Conservation (phyloP, 2,329 filamentous ascomycete species). For the Didymella pomorum region DNA sequence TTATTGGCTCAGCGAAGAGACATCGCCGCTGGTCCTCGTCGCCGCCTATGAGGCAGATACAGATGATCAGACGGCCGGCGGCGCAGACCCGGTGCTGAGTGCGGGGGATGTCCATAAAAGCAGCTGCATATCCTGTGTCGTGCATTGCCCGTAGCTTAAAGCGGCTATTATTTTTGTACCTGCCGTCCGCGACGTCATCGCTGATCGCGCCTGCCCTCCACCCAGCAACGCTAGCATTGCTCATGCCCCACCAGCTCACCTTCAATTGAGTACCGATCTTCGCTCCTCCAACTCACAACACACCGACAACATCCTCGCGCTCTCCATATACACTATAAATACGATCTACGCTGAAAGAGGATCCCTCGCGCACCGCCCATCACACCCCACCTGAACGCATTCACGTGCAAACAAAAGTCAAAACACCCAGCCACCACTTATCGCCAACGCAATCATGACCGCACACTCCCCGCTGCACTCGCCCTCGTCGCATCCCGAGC, state of each 20-base stretch:
- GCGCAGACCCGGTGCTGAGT: constrained; percentile 3
- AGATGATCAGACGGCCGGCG: neutral
- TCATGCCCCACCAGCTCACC: constrained; percentile 16
- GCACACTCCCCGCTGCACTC: constrained; percentile 48
- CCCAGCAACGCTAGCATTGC: constrained; percentile 14
- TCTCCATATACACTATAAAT: constrained; percentile 2
- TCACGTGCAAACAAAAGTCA: constrained; percentile 25
- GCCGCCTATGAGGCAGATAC: constrained; percentile 19
- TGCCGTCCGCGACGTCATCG: constrained; percentile 14
- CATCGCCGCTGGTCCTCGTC: neutral
- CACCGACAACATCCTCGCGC: constrained; percentile 7
- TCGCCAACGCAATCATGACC: constrained; percentile 40
- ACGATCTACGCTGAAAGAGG: constrained; percentile 1
- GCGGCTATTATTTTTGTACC: constrained; percentile 9
- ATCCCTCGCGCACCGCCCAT: constrained; percentile 8
- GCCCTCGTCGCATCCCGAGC: constrained; percentile 50
- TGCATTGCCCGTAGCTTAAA: constrained; percentile 13
- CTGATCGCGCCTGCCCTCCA: constrained; percentile 16
- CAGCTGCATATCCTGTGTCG: constrained; percentile 12
- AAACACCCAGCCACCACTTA: constrained; percentile 13
- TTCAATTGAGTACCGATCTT: constrained; percentile 19
- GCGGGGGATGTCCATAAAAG: constrained; percentile 12
- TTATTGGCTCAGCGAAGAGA: constrained; percentile 3
- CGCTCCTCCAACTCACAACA: constrained; percentile 8
- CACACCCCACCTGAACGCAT: constrained; percentile 13